Percentiles rank a stretch among this genome's conserved stretches.
These are phyloP conservation scores for Pichia sp. DNA, from an alignment of 1,139 yeast genomes.

Conservation along the genomic window DNA sequence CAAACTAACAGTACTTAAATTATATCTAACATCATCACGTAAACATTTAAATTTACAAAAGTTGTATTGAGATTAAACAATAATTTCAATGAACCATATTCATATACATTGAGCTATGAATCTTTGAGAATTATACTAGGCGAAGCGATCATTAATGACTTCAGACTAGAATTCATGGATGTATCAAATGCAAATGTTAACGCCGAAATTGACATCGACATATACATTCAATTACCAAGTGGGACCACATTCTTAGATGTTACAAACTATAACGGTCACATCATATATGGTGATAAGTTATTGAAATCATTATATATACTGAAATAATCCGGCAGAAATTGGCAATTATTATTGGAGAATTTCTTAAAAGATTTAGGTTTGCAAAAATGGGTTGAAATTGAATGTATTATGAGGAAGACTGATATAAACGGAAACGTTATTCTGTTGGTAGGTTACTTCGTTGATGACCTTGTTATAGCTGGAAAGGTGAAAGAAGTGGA, in stretches of 20 bases:
- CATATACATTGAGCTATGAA: neutral
- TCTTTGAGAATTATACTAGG: neutral
- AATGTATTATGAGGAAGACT: neutral
- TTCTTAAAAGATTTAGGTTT: neutral
- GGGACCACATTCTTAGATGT: neutral
- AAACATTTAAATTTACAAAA: too few relatives aligned
- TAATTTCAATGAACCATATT: neutral
- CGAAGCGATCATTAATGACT: neutral
- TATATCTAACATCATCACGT: too few relatives aligned
- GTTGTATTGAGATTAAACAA: too few relatives aligned
- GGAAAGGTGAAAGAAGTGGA: neutral
- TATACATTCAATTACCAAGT: neutral
- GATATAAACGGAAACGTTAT: neutral
- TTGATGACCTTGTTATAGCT: neutral
- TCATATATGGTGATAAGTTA: neutral
- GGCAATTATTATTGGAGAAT: constrained; percentile 1
- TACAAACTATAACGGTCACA: neutral
- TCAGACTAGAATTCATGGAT: constrained; percentile 1
- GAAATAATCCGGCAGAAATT: constrained; percentile 4
- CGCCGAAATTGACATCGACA: neutral
- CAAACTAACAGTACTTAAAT: too few relatives aligned
- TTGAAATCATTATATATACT: constrained; percentile 1
- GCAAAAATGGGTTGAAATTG: constrained; percentile 1
- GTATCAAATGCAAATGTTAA: constrained; percentile 2
- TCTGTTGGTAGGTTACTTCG: neutral